Evolutionary conservation across 331 rosid species (phyloP), one percentile per base, ranked within the genome.

Genomic region (Acacia pycnantha): DNA sequence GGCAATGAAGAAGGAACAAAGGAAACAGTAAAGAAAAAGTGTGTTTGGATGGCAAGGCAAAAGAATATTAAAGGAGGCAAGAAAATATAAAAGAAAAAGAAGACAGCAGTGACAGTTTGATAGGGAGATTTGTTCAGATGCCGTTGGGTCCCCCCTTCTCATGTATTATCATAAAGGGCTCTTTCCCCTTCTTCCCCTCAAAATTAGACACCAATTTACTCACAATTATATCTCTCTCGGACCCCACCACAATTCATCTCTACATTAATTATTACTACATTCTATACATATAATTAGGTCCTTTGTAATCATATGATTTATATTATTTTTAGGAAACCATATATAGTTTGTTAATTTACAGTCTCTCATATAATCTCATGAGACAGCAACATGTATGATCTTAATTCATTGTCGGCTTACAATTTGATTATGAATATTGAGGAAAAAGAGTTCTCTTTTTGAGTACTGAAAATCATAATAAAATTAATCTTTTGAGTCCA

Each of bases 11-110:
- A 74, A 89, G 79, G 84, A 80, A 75, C 86, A 85, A 86, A 85
- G 86, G 84, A 89, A 91, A 74, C 83, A 81, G 86, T 71, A 89
- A 92, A 90, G 89, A 86, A 89, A 92, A 93, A 92, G 95, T 74
- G 78, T 70, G 82, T 85, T 74, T 85, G 82, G 90, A 90, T 90
- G 86, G 84, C 81, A 77, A 82, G 82, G 59, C 74, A 84, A 88
- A 79, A 89, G 27, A 56, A 56, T 56, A 85, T 37, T 68, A 85
- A 84, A 82, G 86, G 81, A 70, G 19, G 40, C 31, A 24, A 19
- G 62, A 77, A 88, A 86, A 21, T 47, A 79, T 40, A 65, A 87
- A 87, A 89, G 88, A 82, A 86, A 90, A 92, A 86, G 94, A 65
- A 92, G 85, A 83, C 70, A 29, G 88, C 70, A 29, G 88, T 84